Evolutionary conservation across 2,329 filamentous ascomycete species (phyloP).

Genomic region (Penicillium sp.): DNA sequence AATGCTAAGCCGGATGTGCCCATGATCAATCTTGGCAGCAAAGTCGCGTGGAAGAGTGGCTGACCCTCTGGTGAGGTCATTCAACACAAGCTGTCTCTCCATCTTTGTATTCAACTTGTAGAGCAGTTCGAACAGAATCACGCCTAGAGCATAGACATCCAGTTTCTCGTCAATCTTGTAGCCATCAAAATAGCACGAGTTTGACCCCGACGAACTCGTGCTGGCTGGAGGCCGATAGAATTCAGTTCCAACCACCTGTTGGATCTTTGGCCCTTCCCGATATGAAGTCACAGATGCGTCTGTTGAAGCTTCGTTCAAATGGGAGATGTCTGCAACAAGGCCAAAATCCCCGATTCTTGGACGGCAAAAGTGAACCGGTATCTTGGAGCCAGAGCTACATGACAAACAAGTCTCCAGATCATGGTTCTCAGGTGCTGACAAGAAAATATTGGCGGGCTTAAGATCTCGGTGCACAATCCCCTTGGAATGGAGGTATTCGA

Average conservation of each 20-base stretch:
- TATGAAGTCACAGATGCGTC: conserved; percentile 21
- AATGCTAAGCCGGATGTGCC: conserved; percentile 25
- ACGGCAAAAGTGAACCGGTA: conserved; percentile 46
- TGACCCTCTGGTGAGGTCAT: conserved; percentile 36
- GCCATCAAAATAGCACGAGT: conserved; percentile 13
- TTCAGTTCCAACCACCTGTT: conserved; percentile 58
- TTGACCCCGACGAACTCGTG: conserved; percentile 9
- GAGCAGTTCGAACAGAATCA: conserved; percentile 62
- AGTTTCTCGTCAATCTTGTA: conserved; percentile 51
- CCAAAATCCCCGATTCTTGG: conserved; percentile 68
- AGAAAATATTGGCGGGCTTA: conserved; percentile 67
- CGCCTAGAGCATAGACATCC: conserved; percentile 61
- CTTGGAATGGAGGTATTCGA: conserved; percentile 62
- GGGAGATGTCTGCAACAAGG: conserved; percentile 57
- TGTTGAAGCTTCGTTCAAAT: conserved; percentile 31
- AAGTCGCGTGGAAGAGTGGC: conserved; percentile 40
- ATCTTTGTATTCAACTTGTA: conserved; percentile 53
- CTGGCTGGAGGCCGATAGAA: conserved; percentile 56
- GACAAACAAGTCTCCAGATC: conserved; percentile 47
- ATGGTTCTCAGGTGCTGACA: conserved; percentile 52
- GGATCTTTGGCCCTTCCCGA: conserved; percentile 22
- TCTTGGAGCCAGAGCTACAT: conserved; percentile 39
- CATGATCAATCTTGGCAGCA: conserved; percentile 36
- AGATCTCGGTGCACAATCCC: conserved; percentile 64
- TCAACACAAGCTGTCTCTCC: conserved; percentile 47